Evolutionary conservation across 306 rosid genomes (phyloP), one percentile per base, ranked within the genome.

Genomic region (Glycine latifolia): DNA sequence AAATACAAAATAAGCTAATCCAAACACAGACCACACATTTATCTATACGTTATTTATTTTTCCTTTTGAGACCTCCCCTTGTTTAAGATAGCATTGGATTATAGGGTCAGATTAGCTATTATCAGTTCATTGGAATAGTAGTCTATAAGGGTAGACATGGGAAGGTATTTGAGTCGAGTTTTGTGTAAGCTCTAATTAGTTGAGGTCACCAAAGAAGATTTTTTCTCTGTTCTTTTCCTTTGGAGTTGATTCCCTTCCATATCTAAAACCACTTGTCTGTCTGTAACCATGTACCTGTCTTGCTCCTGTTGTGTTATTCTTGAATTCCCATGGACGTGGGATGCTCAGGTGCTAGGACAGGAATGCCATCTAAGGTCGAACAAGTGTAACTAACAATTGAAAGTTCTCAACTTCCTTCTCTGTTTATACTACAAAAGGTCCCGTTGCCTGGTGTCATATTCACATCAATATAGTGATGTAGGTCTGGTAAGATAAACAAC

Each of bases 81-180:
- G 16, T 43, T 26, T 26, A 0, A 26, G 31, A 26, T 26, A 26
- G 31, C 31, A 65, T 10, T 39, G 1, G 41, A 16, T 62, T 20
- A 63, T 81, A 5, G 11, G 26, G 14, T 72, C 44, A 11, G 37
- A 17, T 56, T 73, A 41, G 46, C 63, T 16, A 17, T 78, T 49
- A 17, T 62, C 65, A 35, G 20, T 58, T 79, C 31, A 61, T 39
- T 65, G 37, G 44, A 16, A 7, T 4, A 50, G 39, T 77, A 4
- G 48, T 31, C 8, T 37, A 5, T 12, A 12, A 39, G 49, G 1
- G 1, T 26, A 26, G 31, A 0, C 31, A 26, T 26, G 31, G 26
- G 26, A 26, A 26, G 31, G 31, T 26, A 1, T 26, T 1, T 26
- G 31, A 26, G 31, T 26, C 0, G 31, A 52, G 68, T 26, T 47